These are phyloP conservation scores for Bathelium albidoporum DNA, from an alignment of 495 filamentous ascomycete genomes.

Conservation along the genomic window DNA sequence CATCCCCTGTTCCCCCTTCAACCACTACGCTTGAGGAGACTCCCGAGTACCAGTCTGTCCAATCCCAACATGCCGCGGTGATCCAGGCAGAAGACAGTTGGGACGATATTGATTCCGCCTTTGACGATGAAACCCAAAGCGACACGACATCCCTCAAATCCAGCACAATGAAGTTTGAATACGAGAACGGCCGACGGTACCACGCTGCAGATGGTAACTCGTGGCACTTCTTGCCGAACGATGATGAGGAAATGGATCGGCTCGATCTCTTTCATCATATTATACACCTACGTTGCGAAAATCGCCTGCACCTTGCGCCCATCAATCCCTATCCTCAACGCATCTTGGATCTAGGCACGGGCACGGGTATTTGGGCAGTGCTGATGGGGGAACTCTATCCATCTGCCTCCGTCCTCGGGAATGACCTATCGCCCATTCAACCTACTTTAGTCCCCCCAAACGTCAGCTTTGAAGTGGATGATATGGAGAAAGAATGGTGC, in stretches of 20 bases:
- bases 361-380: slow-evolving; percentile 52
- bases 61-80: not conserved
- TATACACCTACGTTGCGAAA: slow-evolving; percentile 41
- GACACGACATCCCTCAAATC: slow-evolving; percentile 8
- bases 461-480: slow-evolving; percentile 23
- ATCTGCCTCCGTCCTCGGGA: slow-evolving; percentile 18
- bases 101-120: not conserved
- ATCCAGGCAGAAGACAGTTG: not conserved
- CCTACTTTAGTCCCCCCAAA: slow-evolving; percentile 22
- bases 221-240: slow-evolving; percentile 11
- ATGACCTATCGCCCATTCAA: slow-evolving; percentile 23
- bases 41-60: not conserved
- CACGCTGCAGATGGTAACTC: slow-evolving; percentile 8
- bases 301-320: slow-evolving; percentile 43
- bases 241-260: slow-evolving; percentile 53
- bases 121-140: not conserved
- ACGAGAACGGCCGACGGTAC: slow-evolving; percentile 16
- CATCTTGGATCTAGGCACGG: slow-evolving; percentile 52
- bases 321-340: slow-evolving; percentile 34
- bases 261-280: slow-evolving; percentile 60
- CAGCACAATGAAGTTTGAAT: slow-evolving; percentile 2
- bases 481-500: slow-evolving; percentile 21
- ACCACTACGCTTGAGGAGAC: not conserved
- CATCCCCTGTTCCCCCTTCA: not conserved
- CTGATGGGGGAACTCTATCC: not conserved